A percentile compares a stretch with the other conserved stretches of the same genome.
phyloP scores from a whole-genome alignment of 768 basidiomycete genomes.

The Termitomyces sp. region DNA sequence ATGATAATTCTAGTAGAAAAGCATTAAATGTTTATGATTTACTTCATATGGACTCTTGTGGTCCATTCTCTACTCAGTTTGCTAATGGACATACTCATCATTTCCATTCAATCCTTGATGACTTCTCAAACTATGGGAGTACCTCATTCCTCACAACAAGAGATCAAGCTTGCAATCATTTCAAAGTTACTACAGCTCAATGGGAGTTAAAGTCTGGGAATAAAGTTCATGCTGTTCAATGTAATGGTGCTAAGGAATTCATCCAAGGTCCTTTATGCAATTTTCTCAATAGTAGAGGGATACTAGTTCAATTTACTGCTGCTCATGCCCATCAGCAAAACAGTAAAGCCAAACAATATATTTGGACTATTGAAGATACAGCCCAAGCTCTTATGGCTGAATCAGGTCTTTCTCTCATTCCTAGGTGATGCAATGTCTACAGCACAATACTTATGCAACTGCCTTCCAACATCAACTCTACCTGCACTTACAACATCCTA shows the following conservation, averaged over 20 bases:
- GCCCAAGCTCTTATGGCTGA: conserved; percentile 23
- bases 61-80: conserved; percentile 20
- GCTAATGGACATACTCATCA: conserved; percentile 6
- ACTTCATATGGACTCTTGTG: not conserved
- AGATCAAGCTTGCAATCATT: conserved; percentile 6
- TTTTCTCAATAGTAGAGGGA: conserved; percentile 10
- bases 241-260: conserved; percentile 20
- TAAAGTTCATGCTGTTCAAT: conserved; percentile 10
- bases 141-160: conserved; percentile 4
- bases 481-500: conserved; percentile 16
- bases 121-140: conserved; percentile 17
- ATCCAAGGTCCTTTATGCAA: conserved; percentile 1
- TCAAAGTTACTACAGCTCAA: not conserved
- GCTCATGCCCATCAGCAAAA: conserved; percentile 32
- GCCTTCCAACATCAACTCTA: conserved; percentile 22
- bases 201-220: conserved; percentile 8
- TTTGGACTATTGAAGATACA: conserved; percentile 23
- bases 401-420: conserved; percentile 18
- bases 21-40: not conserved
- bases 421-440: conserved; percentile 23
- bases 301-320: conserved; percentile 19
- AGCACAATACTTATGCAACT: conserved; percentile 20
- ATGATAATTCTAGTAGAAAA: too few relatives aligned
- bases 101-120: conserved; percentile 16
- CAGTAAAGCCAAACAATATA: conserved; percentile 26